phyloP scores from a whole-genome alignment of 208 protist genomes.

The Trypanosoma melophagium region DNA sequence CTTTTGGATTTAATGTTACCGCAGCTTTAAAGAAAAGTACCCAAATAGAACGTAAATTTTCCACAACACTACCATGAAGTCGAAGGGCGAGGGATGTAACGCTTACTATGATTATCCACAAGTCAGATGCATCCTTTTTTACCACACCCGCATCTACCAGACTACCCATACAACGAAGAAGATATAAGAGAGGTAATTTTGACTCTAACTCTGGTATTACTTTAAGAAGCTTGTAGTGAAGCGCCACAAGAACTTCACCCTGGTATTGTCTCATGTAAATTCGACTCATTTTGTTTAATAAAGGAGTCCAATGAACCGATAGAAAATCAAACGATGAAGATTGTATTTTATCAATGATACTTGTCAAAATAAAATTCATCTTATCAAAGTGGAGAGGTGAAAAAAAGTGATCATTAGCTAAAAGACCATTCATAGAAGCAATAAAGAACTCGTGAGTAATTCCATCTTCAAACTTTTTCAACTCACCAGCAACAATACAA shows the following conservation, averaged over 20 bases:
- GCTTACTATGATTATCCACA: slow-evolving; percentile 42
- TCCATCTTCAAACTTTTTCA: slow-evolving; percentile 19
- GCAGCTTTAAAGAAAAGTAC: slow-evolving; percentile 73
- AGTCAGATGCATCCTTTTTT: neutral
- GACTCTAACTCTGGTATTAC: slow-evolving; percentile 44
- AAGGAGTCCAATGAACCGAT: slow-evolving; percentile 65
- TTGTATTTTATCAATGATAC: slow-evolving; percentile 24
- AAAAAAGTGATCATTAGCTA: slow-evolving; percentile 80
- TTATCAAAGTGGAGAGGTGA: slow-evolving; percentile 29
- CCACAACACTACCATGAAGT: slow-evolving; percentile 50
- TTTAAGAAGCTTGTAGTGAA: slow-evolving; percentile 38
- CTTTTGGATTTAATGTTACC: slow-evolving; percentile 43
- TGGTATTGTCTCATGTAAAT: slow-evolving; percentile 58
- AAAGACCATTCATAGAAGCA: slow-evolving; percentile 44
- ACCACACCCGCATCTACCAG: slow-evolving; percentile 44
- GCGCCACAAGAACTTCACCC: slow-evolving; percentile 42
- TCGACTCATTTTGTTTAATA: slow-evolving; percentile 74
- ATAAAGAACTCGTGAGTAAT: slow-evolving; percentile 33
- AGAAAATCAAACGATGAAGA: slow-evolving; percentile 42
- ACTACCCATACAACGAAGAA: slow-evolving; percentile 63
- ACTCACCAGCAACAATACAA: slow-evolving; percentile 28
- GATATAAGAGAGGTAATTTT: slow-evolving; percentile 58
- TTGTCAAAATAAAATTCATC: slow-evolving; percentile 51
- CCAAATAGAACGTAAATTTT: slow-evolving; percentile 57
- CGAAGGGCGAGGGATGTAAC: slow-evolving; percentile 43